Evolutionary conservation across 441 rosid genomes (phyloP).

Genomic region (Pelargonium myrrhifolium): DNA sequence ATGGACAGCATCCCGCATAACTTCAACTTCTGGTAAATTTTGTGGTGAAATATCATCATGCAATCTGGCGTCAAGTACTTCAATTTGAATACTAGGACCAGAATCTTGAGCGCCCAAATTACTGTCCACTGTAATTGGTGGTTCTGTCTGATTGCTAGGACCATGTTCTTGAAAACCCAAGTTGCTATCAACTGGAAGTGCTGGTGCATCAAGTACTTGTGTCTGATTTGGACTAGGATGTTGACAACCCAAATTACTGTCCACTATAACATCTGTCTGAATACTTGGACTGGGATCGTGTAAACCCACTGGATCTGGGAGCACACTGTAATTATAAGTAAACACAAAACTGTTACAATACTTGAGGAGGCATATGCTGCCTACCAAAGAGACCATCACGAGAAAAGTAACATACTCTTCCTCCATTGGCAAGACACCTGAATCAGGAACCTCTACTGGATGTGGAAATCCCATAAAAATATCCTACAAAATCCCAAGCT

Average conservation of each 20-base stretch:
- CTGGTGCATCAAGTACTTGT: slow-evolving; percentile 16
- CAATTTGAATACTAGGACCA: slow-evolving; percentile 18
- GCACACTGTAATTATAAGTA: slow-evolving; percentile 24
- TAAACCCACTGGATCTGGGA: slow-evolving; percentile 18
- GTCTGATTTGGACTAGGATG: slow-evolving; percentile 19
- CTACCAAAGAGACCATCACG: slow-evolving; percentile 8
- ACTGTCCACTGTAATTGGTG: slow-evolving; percentile 5
- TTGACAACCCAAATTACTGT: slow-evolving; percentile 14
- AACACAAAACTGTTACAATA: slow-evolving; percentile 10
- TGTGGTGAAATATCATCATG: slow-evolving; percentile 26
- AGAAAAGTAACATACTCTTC: slow-evolving; percentile 36
- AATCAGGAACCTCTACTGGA: slow-evolving; percentile 23
- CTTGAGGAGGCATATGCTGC: background rate
- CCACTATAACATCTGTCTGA: background rate
- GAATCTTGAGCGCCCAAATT: slow-evolving; percentile 12
- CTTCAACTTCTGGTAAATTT: slow-evolving; percentile 45
- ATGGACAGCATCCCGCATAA: slow-evolving; percentile 36
- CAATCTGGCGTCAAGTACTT: slow-evolving; percentile 11
- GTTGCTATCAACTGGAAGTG: background rate
- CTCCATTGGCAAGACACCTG: slow-evolving; percentile 29
- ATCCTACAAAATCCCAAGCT: slow-evolving; percentile 36
- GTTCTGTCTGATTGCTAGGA: slow-evolving; percentile 25
- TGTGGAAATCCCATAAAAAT: slow-evolving; percentile 20
- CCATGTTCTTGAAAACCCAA: slow-evolving; percentile 17
- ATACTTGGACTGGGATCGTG: too few species aligned